Evolutionary conservation across 2,329 filamentous ascomycete genomes (phyloP).

Genomic region (Chrysoporthe cubensis): DNA sequence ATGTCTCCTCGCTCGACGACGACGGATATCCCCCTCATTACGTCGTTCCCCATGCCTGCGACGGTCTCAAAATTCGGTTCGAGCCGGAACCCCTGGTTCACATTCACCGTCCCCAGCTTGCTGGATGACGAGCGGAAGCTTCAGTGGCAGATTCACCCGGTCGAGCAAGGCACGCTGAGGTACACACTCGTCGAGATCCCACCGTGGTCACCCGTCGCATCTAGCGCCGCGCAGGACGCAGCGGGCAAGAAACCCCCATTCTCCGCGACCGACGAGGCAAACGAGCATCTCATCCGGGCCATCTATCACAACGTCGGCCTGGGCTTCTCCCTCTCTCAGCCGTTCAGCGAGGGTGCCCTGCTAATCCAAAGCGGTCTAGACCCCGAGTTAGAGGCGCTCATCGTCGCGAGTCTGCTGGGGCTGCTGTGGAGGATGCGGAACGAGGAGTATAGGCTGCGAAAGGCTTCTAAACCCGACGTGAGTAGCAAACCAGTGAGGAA

Average conservation of each 20-base stretch:
- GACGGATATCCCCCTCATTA: neutral
- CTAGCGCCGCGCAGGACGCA: neutral
- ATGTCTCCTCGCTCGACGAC: conserved; percentile 20
- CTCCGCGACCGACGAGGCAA: conserved; percentile 8
- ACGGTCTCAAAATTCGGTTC: conserved; percentile 19
- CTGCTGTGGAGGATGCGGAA: conserved; percentile 24
- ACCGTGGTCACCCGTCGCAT: neutral
- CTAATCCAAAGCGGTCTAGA: conserved; percentile 18
- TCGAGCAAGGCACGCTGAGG: conserved; percentile 26
- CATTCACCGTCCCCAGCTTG: conserved; percentile 26
- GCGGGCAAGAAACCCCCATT: neutral
- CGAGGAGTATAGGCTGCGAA: conserved; percentile 22
- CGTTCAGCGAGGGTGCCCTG: conserved; percentile 26
- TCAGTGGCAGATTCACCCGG: conserved; percentile 30
- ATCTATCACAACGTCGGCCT: conserved; percentile 29
- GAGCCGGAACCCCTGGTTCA: conserved; percentile 28
- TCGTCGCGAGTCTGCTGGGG: conserved; percentile 27
- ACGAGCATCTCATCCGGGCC: conserved; percentile 21
- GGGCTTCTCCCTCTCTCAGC: conserved; percentile 26
- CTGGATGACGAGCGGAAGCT: conserved; percentile 22
- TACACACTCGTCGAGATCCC: conserved; percentile 28
- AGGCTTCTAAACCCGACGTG: conserved; percentile 13
- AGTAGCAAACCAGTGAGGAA: neutral
- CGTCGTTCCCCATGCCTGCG: conserved; percentile 18
- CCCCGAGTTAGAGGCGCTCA: conserved; percentile 25